Percentiles rank a stretch among this genome's conserved stretches.
Conservation (phyloP, 441 rosid species). For the Sinapis alba region DNA sequence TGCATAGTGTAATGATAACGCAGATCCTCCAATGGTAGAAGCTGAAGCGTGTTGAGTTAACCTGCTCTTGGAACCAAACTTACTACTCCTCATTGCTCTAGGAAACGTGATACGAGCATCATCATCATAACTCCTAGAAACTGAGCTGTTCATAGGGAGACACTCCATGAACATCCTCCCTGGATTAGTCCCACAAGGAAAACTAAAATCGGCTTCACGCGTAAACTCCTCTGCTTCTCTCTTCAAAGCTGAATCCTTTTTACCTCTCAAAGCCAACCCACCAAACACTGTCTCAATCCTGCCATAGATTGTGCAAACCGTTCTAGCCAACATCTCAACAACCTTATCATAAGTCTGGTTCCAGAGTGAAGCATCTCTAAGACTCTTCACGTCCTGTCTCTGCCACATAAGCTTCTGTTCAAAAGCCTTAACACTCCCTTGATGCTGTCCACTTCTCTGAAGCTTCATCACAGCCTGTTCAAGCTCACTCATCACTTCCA, state of each 20-base stretch:
- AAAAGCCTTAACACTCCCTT: slow-evolving; percentile 78
- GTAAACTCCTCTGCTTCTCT: slow-evolving; percentile 48
- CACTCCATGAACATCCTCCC: slow-evolving; percentile 90
- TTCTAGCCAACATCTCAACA: slow-evolving; percentile 89
- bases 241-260: slow-evolving; percentile 47
- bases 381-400: slow-evolving; percentile 87
- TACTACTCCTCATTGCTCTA: slow-evolving; percentile 37
- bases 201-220: slow-evolving; percentile 61
- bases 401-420: slow-evolving; percentile 97
- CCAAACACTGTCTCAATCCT: slow-evolving; percentile 76
- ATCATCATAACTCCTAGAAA: slow-evolving; percentile 50
- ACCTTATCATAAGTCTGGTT: slow-evolving; percentile 85
- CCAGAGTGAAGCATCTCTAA: slow-evolving; percentile 88
- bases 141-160: slow-evolving; percentile 74
- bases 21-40: slow-evolving; percentile 87
- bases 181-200: slow-evolving; percentile 78
- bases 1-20: slow-evolving; percentile 87
- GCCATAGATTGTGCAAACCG: slow-evolving; percentile 81
- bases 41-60: slow-evolving; percentile 55
- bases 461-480: slow-evolving; percentile 86
- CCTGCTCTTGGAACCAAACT: slow-evolving; percentile 56
- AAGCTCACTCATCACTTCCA: slow-evolving; percentile 88
- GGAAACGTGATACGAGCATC: slow-evolving; percentile 50
- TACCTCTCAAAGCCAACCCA: slow-evolving; percentile 49
- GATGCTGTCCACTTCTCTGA: slow-evolving; percentile 70